phyloP scores from a whole-genome alignment of 2,329 filamentous ascomycete species.

The Volutella citrinella region DNA sequence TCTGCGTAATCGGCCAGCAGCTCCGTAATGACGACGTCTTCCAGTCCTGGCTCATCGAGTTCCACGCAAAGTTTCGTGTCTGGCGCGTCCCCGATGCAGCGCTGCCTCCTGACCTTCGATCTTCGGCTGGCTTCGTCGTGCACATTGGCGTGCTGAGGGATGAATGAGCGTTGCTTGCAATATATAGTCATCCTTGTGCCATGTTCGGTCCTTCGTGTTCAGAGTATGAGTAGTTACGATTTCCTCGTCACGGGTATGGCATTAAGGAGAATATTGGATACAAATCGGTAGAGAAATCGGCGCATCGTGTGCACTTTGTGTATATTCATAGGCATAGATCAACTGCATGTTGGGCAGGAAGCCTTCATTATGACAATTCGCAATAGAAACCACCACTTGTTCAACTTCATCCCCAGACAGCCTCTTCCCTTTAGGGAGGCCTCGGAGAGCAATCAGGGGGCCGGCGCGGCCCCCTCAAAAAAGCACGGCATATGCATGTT shows the following conservation, averaged over 20 bases:
- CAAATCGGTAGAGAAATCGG: no score
- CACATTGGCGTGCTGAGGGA: constrained; percentile 68
- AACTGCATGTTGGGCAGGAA: constrained; percentile 12
- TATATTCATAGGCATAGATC: constrained; percentile 8
- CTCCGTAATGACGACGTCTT: constrained; percentile 83
- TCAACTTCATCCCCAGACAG: constrained; percentile 5
- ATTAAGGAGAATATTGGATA: no score
- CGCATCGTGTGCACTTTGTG: constrained; percentile 7
- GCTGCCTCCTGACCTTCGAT: constrained; percentile 56
- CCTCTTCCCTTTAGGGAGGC: constrained; percentile 16
- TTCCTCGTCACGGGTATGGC: no score
- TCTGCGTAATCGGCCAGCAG: constrained; percentile 87
- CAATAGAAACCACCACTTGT: constrained; percentile 9
- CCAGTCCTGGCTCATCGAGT: constrained; percentile 71
- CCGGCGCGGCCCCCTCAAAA: constrained; percentile 11
- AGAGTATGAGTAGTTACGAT: no score
- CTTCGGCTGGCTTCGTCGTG: constrained; percentile 73
- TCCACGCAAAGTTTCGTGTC: constrained; percentile 63
- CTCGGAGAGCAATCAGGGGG: no score
- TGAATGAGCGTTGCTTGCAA: no score
- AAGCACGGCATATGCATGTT: constrained; percentile 16
- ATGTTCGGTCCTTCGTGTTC: no score
- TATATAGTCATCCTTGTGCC: no score
- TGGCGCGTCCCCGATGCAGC: constrained; percentile 72
- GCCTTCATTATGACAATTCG: no score